Conservation (phyloP, 768 basidiomycete species). For the Phylloporus scabripes region DNA sequence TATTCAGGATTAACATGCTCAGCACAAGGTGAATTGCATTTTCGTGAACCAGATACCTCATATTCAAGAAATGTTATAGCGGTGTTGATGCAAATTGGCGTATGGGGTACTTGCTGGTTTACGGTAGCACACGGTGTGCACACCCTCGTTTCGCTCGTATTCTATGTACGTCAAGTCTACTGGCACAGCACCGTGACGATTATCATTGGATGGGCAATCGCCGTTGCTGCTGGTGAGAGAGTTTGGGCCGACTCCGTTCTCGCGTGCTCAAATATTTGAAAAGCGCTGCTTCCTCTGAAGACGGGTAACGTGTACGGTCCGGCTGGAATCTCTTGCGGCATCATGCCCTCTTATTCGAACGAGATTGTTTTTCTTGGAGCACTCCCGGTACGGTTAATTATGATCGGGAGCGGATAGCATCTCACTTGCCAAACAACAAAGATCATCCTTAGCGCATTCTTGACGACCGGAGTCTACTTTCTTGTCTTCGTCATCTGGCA, state of each 20-base stretch:
- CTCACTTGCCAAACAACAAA: constrained; percentile 21
- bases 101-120: constrained; percentile 59
- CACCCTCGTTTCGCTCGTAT: constrained; percentile 60
- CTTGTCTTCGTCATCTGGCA: constrained; percentile 58
- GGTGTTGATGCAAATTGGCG: constrained; percentile 54
- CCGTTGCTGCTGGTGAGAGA: constrained; percentile 44
- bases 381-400: constrained; percentile 46
- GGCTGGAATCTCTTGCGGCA: constrained; percentile 47
- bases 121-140: constrained; percentile 60
- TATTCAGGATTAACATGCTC: constrained; percentile 45
- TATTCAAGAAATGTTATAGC: constrained; percentile 32
- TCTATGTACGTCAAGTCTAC: constrained; percentile 47
- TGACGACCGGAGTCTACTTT: constrained; percentile 54
- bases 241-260: neutral
- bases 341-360: constrained; percentile 38
- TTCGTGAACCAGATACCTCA: neutral
- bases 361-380: constrained; percentile 50
- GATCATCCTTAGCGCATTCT: constrained; percentile 55
- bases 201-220: constrained; percentile 48
- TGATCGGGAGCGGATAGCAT: neutral
- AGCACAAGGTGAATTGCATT: constrained; percentile 47
- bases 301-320: constrained; percentile 46
- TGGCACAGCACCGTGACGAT: constrained; percentile 42
- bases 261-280: constrained; percentile 14
- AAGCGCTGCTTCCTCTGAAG: constrained; percentile 34